Percentiles rank a stretch among this genome's conserved stretches.
phyloP scores from a whole-genome alignment of 129 eudicot species.

The Smallanthus sonchifolius region DNA sequence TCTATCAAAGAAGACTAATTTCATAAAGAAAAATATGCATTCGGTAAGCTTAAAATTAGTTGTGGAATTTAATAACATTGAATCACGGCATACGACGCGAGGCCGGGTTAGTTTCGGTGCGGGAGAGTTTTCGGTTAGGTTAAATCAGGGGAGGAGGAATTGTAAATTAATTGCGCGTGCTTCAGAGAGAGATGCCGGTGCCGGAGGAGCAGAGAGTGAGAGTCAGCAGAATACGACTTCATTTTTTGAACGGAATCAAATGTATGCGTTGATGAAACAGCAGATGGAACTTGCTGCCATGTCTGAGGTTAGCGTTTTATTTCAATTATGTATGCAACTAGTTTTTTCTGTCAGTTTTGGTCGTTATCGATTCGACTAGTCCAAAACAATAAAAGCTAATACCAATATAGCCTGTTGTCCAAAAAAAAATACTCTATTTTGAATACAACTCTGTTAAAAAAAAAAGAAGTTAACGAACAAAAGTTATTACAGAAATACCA shows the following conservation, averaged over 20 bases:
- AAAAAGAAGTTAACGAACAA: too few species aligned
- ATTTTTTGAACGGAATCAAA: conserved; percentile 58
- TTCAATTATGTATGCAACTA: neutral
- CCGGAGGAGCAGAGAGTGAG: conserved; percentile 42
- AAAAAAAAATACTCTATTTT: too few species aligned
- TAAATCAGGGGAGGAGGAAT: conserved; percentile 14
- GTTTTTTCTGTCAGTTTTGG: too few species aligned
- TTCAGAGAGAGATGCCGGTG: conserved; percentile 42
- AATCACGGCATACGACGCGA: conserved; percentile 24
- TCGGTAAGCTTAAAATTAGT: conserved; percentile 45
- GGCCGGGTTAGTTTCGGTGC: conserved; percentile 24
- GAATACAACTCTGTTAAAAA: too few species aligned
- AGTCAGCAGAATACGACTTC: conserved; percentile 37
- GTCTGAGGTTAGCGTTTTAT: conserved; percentile 56
- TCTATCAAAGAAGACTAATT: conserved; percentile 9
- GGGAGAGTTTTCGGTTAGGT: conserved; percentile 23
- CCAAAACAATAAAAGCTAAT: too few species aligned
- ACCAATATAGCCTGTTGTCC: too few species aligned
- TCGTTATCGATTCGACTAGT: too few species aligned
- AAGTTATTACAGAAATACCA: too few species aligned
- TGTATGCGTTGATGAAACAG: conserved; percentile 77
- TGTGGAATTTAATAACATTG: conserved; percentile 30
- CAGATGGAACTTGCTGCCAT: conserved; percentile 96
- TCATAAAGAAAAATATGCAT: conserved; percentile 35
- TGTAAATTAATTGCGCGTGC: conserved; percentile 49